A percentile compares a stretch with the other conserved stretches of the same genome.
These are phyloP conservation scores for Mycena rebaudengoi DNA, from an alignment of 768 basidiomycete genomes.

Conservation along the genomic window DNA sequence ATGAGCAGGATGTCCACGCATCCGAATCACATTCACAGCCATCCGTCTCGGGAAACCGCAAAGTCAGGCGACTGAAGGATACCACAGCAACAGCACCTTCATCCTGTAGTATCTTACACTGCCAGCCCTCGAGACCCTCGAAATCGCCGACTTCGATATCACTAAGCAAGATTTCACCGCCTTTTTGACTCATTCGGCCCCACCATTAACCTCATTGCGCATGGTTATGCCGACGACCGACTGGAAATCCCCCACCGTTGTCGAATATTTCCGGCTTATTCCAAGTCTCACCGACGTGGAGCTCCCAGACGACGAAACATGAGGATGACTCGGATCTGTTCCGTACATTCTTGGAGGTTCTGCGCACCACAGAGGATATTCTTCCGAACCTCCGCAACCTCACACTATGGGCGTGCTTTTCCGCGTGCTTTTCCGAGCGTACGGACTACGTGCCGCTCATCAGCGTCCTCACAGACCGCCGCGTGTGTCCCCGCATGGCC, in stretches of 20 bases:
- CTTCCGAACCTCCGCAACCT: not conserved
- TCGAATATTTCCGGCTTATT: not conserved
- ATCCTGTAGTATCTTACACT: conserved; percentile 1
- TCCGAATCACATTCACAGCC: not conserved
- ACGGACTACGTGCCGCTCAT: not conserved
- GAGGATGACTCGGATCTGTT: not conserved
- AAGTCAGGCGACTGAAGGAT: not conserved
- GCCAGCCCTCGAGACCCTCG: not conserved
- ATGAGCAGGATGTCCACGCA: not conserved
- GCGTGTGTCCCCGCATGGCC: not conserved
- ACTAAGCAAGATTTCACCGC: not conserved
- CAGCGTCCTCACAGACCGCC: not conserved
- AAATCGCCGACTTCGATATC: conserved; percentile 2
- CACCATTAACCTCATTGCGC: not conserved
- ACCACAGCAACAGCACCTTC: not conserved
- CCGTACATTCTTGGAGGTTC: not conserved
- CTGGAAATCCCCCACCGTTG: not conserved
- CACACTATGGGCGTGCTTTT: not conserved
- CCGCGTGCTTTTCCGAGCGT: not conserved
- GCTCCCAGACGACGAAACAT: not conserved
- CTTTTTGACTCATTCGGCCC: not conserved
- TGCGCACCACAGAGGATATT: not conserved
- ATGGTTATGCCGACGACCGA: not conserved
- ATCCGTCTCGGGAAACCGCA: not conserved
- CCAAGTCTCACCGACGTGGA: not conserved